A percentile compares a stretch with the other conserved stretches of the same genome.
These are phyloP conservation scores for Polyplosphaeria fusca DNA, from an alignment of 495 filamentous ascomycete genomes.

Conservation along the genomic window DNA sequence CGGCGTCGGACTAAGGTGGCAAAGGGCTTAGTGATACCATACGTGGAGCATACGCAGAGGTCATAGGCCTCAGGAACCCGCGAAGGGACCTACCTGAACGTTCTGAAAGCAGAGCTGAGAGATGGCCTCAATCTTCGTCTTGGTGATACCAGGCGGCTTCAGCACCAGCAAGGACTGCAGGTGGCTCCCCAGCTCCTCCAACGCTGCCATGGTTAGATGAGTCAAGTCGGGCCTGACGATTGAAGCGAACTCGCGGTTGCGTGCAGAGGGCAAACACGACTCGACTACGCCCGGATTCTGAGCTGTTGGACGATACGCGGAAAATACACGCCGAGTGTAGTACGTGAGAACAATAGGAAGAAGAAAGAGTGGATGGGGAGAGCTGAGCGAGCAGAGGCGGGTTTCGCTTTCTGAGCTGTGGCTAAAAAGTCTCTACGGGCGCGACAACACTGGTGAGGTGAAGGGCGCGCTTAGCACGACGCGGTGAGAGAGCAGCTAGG, in stretches of 20 bases:
- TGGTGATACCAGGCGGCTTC: slow-evolving; percentile 91
- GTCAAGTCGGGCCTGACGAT: slow-evolving; percentile 9
- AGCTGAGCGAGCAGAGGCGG: too few species aligned
- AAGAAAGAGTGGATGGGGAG: too few species aligned
- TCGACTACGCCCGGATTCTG: too few species aligned
- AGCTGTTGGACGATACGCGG: too few species aligned
- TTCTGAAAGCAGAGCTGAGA: slow-evolving; percentile 82
- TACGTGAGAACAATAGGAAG: too few species aligned
- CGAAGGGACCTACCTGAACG: slow-evolving; percentile 75
- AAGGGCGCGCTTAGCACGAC: too few species aligned
- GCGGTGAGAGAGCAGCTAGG: too few species aligned
- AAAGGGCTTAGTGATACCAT: slow-evolving; percentile 41
- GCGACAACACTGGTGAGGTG: too few species aligned
- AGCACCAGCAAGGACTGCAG: slow-evolving; percentile 87
- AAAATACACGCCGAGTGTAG: too few species aligned
- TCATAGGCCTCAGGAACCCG: too few species aligned
- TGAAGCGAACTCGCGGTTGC: not conserved
- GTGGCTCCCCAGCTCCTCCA: slow-evolving; percentile 86
- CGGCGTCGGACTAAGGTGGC: slow-evolving; percentile 75
- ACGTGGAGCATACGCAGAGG: not conserved
- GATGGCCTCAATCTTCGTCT: slow-evolving; percentile 81
- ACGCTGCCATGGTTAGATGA: slow-evolving; percentile 62
- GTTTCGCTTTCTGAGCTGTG: too few species aligned
- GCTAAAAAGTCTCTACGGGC: too few species aligned
- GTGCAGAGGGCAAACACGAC: not conserved